Base-by-base conservation (phyloP, 345 rosid genomes). In the Excoecaria cochinchinensis region DNA sequence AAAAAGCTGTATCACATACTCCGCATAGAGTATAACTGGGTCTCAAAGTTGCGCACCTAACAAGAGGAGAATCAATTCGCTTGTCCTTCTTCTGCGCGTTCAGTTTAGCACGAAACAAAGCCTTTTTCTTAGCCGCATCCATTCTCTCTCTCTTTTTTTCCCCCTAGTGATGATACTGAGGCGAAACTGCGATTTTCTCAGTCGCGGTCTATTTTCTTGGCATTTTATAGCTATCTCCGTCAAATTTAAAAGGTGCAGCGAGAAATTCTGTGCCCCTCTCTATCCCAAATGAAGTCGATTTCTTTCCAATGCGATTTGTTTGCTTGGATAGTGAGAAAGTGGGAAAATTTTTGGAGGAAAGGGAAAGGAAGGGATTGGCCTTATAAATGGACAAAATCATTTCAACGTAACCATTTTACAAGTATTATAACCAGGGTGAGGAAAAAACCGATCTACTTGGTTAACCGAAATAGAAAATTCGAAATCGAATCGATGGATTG, bases 61-160 rank as follows among this genome's bases (percentile, higher is more conserved):
- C 94, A 61, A 93, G 93, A 69, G 97, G 93, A 79, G 98, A 93
- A 77, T 95, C 91, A 31, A 95, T 89, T 74, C 92, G 93, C 61
- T 88, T 84, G 0, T 87, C 91, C 81, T 91, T 95, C 90, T 84
- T 95, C 82, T 87, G 89, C 0, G 97, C 99, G 73, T 87, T 91
- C 75, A 93, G 80, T 80, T 89, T 93, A 21, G 99, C 91, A 8
- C 98, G 95, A 82, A 88, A 95, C 77, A 91, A 17, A 4, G 97
- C 96, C 81, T 95, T 95, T 76, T 86, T 95, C 83, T 82, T 92
- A 16, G 91, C 92, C 70, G 91, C 92, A 76, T 92, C 98, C 99
- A 95, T 95, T 53, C 31, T 31, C 1, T 31, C 31, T 31, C 31
- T 31, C 13, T 21, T 17, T 59, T 1, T 22, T 9, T 3, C 22